These are phyloP conservation scores for Cladophialophora exuberans DNA, from an alignment of 2,329 filamentous ascomycete species.

Conservation along the genomic window DNA sequence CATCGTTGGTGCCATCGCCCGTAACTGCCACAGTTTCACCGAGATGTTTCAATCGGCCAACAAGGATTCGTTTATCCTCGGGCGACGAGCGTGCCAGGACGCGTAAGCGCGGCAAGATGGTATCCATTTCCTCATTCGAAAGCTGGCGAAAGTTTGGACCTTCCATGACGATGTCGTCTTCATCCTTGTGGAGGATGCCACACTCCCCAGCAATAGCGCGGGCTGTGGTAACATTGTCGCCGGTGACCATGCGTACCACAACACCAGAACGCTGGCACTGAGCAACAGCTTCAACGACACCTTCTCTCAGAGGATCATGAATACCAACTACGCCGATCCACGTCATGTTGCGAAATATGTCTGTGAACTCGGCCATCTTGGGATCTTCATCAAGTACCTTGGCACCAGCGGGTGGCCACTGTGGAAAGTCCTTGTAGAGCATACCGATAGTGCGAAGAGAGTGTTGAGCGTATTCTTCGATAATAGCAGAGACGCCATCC, in stretches of 20 bases:
- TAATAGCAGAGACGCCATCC: conserved; percentile 38
- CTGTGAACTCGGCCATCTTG: conserved; percentile 66
- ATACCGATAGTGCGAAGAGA: conserved; percentile 77
- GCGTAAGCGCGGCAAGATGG: conserved; percentile 62
- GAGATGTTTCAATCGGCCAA: conserved; percentile 63
- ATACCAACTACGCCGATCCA: conserved; percentile 75
- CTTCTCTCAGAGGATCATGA: conserved; percentile 71
- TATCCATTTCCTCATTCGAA: conserved; percentile 61
- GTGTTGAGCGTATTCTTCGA: conserved; percentile 49
- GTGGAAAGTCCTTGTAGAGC: conserved; percentile 72
- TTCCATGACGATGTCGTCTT: conserved; percentile 68
- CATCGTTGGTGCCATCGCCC: conserved; percentile 70
- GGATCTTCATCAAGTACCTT: conserved; percentile 62
- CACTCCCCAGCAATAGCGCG: conserved; percentile 74
- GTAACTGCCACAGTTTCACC: conserved; percentile 66
- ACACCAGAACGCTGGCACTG: conserved; percentile 71
- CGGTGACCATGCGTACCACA: conserved; percentile 73
- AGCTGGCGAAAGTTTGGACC: conserved; percentile 68
- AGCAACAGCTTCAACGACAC: conserved; percentile 68
- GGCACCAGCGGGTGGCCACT: conserved; percentile 66
- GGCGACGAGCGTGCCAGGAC: conserved; percentile 68
- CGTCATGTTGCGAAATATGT: conserved; percentile 71
- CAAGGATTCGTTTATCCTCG: conserved; percentile 68
- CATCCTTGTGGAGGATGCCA: conserved; percentile 62
- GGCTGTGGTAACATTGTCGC: conserved; percentile 72